These are phyloP conservation scores for Irineochytrium annulatum DNA, from an alignment of 192 early-diverging fungal genomes.

Conservation along the genomic window DNA sequence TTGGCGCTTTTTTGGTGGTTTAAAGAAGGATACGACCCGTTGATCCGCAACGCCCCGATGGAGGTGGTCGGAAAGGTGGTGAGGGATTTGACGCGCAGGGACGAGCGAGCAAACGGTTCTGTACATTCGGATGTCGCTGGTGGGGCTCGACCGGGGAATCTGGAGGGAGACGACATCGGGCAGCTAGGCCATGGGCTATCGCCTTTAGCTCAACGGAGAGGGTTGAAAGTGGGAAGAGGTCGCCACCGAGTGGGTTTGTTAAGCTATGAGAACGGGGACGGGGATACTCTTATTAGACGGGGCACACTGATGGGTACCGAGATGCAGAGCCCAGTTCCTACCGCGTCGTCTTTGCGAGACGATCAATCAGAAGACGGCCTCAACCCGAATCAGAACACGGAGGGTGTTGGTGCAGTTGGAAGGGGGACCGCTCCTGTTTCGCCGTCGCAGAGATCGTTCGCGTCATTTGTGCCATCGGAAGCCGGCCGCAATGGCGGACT, in stretches of 20 bases:
- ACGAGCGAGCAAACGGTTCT: background rate
- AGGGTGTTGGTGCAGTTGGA: slow-evolving; percentile 1
- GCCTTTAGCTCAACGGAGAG: too few relatives aligned
- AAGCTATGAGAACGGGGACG: background rate
- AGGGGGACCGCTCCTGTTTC: background rate
- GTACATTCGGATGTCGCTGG: background rate
- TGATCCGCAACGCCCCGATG: slow-evolving; percentile 38
- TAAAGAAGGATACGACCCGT: slow-evolving; percentile 45
- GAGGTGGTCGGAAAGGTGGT: slow-evolving; percentile 43
- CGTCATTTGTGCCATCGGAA: background rate
- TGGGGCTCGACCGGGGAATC: background rate
- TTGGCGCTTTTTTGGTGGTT: slow-evolving; percentile 40
- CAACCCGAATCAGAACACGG: too few relatives aligned
- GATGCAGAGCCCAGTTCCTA: background rate
- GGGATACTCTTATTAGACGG: background rate
- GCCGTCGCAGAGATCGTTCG: background rate
- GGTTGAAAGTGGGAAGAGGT: too few relatives aligned
- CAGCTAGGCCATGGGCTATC: too few relatives aligned
- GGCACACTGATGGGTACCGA: background rate
- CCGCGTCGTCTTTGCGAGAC: too few relatives aligned
- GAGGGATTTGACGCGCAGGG: slow-evolving; percentile 12
- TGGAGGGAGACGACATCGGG: background rate
- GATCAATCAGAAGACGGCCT: too few relatives aligned
- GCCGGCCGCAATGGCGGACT: too few relatives aligned
- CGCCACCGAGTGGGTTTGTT: background rate